These are phyloP conservation scores for Stagonosporopsis chrysanthemi DNA, from an alignment of 2,329 filamentous ascomycete genomes.

Conservation along the genomic window DNA sequence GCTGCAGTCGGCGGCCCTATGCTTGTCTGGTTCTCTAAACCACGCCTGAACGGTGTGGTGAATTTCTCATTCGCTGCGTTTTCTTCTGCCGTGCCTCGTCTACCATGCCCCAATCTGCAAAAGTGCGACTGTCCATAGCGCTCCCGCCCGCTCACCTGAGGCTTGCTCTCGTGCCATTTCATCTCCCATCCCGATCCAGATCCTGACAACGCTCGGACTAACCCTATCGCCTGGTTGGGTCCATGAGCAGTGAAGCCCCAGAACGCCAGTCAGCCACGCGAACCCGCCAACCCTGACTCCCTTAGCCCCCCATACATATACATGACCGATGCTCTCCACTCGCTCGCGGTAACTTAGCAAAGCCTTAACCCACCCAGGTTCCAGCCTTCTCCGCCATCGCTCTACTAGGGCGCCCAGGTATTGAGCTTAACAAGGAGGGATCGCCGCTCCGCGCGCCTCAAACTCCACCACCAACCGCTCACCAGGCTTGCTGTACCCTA, in stretches of 20 bases:
- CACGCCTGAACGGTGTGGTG: slow-evolving; percentile 48
- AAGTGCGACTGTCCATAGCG: slow-evolving; percentile 48
- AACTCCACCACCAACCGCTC: slow-evolving; percentile 44
- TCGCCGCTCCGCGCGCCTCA: slow-evolving; percentile 54
- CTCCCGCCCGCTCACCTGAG: slow-evolving; percentile 47
- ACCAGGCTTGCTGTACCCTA: slow-evolving; percentile 29
- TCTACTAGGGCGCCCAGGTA: slow-evolving; percentile 53
- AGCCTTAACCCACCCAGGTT: slow-evolving; percentile 52
- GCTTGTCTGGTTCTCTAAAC: slow-evolving; percentile 39
- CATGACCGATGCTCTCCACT: slow-evolving; percentile 51
- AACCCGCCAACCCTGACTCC: slow-evolving; percentile 48
- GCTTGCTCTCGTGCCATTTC: slow-evolving; percentile 42
- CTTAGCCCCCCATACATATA: slow-evolving; percentile 55
- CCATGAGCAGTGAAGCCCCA: slow-evolving; percentile 44
- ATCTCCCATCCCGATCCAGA: slow-evolving; percentile 52
- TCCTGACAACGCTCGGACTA: slow-evolving; percentile 51
- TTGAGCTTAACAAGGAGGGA: slow-evolving; percentile 60
- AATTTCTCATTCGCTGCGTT: slow-evolving; percentile 46
- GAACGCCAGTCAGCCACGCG: slow-evolving; percentile 54
- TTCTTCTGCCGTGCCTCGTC: slow-evolving; percentile 52
- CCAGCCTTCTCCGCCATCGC: slow-evolving; percentile 57
- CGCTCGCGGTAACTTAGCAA: slow-evolving; percentile 44
- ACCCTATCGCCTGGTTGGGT: slow-evolving; percentile 52
- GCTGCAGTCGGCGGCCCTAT: slow-evolving; percentile 44
- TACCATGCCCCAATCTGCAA: slow-evolving; percentile 48